Conservation (phyloP, 768 basidiomycete species). For the Serendipita vermifera region DNA sequence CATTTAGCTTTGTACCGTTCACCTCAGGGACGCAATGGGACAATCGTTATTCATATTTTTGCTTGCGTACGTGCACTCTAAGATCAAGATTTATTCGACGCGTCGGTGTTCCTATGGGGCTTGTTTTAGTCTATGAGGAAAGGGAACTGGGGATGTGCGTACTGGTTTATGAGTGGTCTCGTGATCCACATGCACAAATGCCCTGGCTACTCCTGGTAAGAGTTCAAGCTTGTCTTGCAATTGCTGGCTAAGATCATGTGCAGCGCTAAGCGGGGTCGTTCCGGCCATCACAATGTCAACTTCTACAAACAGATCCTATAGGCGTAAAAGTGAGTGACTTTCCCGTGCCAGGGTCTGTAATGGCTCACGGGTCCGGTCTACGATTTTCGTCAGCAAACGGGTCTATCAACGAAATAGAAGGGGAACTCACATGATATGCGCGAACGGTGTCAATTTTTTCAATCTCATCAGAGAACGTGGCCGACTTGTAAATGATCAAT, state of each 20-base stretch:
- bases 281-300: constrained; percentile 90
- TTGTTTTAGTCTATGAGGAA: constrained; percentile 5
- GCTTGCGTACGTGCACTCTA: not conserved
- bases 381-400: constrained; percentile 11
- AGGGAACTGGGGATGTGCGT: constrained; percentile 12
- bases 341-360: too few species aligned
- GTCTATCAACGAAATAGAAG: constrained; percentile 9
- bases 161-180: constrained; percentile 74
- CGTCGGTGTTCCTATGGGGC: constrained; percentile 17
- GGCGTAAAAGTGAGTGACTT: too few species aligned
- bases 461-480: constrained; percentile 80
- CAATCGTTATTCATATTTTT: not conserved
- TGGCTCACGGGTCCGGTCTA: constrained; percentile 59
- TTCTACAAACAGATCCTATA: constrained; percentile 85
- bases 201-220: constrained; percentile 79
- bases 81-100: not conserved
- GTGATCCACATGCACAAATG: constrained; percentile 92
- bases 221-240: constrained; percentile 82
- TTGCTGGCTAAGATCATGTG: constrained; percentile 73
- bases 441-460: constrained; percentile 81
- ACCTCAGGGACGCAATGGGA: not conserved
- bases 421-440: constrained; percentile 69
- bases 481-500: constrained; percentile 82
- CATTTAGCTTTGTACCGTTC: not conserved
- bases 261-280: constrained; percentile 72